phyloP scores from a whole-genome alignment of 2,329 filamentous ascomycete genomes.

The Penicillium sp. region DNA sequence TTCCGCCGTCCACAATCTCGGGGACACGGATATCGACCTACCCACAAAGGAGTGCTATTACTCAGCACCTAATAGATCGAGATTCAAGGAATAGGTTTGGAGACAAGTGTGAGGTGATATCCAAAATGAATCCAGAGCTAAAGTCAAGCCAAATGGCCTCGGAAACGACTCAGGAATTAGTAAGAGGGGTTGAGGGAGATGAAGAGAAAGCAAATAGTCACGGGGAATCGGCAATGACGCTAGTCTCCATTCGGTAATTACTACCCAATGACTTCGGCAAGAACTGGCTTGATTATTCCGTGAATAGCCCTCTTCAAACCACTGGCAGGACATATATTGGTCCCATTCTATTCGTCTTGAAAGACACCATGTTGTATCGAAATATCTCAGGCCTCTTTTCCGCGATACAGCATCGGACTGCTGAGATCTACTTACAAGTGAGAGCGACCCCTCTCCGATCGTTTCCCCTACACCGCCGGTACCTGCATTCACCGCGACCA shows the following conservation, averaged over 20 bases:
- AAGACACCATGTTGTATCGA: neutral
- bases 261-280: constrained; percentile 9
- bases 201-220: constrained; percentile 29
- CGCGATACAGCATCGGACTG: too few relatives aligned
- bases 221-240: constrained; percentile 24
- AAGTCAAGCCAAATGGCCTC: constrained; percentile 4
- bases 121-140: constrained; percentile 5
- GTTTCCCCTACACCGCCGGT: neutral
- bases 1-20: constrained; percentile 21
- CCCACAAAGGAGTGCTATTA: constrained; percentile 23
- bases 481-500: neutral
- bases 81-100: neutral
- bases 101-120: neutral
- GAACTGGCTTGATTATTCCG: neutral
- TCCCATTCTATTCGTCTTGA: neutral
- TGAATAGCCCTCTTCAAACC: neutral
- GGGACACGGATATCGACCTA: constrained; percentile 21
- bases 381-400: neutral
- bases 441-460: neutral
- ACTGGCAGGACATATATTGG: neutral
- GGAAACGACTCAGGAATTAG: constrained; percentile 5
- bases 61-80: constrained; percentile 8
- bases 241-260: constrained; percentile 19
- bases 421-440: neutral
- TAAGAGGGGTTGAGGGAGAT: constrained; percentile 24